Percentiles rank a stretch among this genome's conserved stretches.
phyloP scores from a whole-genome alignment of 1,139 yeast species.

The Candida glucosophila region DNA sequence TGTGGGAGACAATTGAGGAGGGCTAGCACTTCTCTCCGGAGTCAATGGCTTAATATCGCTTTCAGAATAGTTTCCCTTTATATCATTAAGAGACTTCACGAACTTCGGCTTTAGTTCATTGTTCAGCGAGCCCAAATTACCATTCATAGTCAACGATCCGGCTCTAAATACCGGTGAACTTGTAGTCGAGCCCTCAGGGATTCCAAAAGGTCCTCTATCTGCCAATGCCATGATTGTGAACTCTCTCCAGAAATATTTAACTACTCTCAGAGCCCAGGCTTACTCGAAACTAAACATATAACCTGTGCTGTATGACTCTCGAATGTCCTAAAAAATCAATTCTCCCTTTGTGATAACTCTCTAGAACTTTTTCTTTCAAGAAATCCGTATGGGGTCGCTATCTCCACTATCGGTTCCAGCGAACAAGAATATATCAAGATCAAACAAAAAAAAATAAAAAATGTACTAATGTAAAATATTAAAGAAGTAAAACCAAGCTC shows the following conservation, averaged over 20 bases:
- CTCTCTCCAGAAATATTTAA: too few relatives aligned
- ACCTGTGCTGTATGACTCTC: conserved; percentile 2
- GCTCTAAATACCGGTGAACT: conserved; percentile 42
- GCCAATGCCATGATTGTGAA: conserved; percentile 40
- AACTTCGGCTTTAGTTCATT: conserved; percentile 5
- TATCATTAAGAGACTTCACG: conserved; percentile 8
- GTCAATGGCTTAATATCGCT: conserved; percentile 12
- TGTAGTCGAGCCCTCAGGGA: conserved; percentile 29
- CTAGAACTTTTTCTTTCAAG: too few relatives aligned
- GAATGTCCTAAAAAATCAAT: too few relatives aligned
- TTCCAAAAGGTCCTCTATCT: conserved; percentile 48
- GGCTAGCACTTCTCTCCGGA: conserved; percentile 18
- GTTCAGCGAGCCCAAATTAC: neutral
- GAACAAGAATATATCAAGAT: too few relatives aligned
- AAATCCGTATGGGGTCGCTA: too few relatives aligned
- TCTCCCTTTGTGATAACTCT: too few relatives aligned
- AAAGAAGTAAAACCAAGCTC: neutral
- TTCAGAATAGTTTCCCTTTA: conserved; percentile 8
- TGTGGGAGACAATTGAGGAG: conserved; percentile 25
- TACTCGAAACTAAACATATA: too few relatives aligned
- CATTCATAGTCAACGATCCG: conserved; percentile 19
- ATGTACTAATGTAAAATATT: neutral
- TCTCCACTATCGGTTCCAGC: too few relatives aligned
- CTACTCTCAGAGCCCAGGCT: too few relatives aligned
- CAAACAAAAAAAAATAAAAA: neutral